Base-by-base conservation (phyloP, 106 monocot genomes). In the Xerophyta viscosa region DNA sequence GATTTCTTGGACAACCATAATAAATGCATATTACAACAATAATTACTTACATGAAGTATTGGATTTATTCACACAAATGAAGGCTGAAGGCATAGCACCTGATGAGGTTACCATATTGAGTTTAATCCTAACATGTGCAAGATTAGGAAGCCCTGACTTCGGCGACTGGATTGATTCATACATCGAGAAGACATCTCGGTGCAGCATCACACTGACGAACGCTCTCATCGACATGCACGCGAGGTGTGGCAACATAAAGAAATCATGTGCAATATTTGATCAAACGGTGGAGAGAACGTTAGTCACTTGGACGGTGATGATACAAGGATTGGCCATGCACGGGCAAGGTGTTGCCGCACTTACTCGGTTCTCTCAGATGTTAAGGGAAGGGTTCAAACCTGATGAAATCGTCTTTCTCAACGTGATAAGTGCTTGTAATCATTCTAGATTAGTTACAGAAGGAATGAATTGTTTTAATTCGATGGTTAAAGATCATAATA, bases 191-290 rank as follows among this genome's bases (percentile, higher is more conserved):
- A 41, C 45, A 13, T 51, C 57, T 27, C 18, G 21, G 17, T n/a
- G 42, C 29, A 33, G 28, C 24, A 42, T 18, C 2, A 11, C 8
- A 3, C 5, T 73, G 9, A 41, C 41, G 2, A 73, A 73, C 41
- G 66, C 61, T 8, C 73, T 73, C 24, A 66, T 73, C 3, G 43
- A 66, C 25, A 62, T 73, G 73, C 66, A 73, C 24, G 8, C 52
- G 14, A 67, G 60, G 42, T 66, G 66, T 29, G 73, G 73, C 14
- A 48, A 50, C 54, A 30, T 67, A 4, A 24, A 46, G 48, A 58
- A 14, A 24, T 20, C 66, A 6, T 73, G 66, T 30, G 5, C 14
- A 3, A 66, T 61, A n/a, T 73, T 73, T 30, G 55, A 61, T 3
- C 23, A 15, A 1, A 66, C 61, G 61, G 15, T 0, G 27, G 54